Base-by-base conservation (phyloP, 1,139 yeast genomes). In the Saccharomycopsis phalli region DNA sequence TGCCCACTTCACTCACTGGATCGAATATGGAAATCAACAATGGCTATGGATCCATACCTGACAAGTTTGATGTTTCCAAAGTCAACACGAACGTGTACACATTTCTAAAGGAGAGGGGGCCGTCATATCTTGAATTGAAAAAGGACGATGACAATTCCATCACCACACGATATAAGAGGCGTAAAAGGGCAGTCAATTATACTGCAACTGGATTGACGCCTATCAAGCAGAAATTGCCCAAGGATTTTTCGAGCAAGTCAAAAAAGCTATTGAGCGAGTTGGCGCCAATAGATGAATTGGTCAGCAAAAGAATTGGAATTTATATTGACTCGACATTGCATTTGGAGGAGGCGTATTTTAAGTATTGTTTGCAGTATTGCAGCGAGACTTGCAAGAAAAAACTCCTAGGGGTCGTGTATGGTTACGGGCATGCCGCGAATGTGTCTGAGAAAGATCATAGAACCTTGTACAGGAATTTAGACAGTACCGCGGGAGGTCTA, bases 51-150 rank as follows among this genome's bases (percentile, higher is more conserved):
- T 29, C 44, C 5, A 30, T 27, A 16, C 46, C 48, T 11, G 13
- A 25, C 21, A 16, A 13, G 14, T 36, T 36, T 17, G 22, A 27
- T 8, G 16, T 27, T 8, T 14, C 18, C 13, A 27, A 20, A 10
- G 50, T 51, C 25, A 52, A 50, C 25, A 46, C 48, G 3, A 53
- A 56, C 44, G 58, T 59, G 18, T 51, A 11, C 18, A 22, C 25
- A 8, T 43, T 43, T 36, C 28, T 45, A 14, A 11, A 22, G 13
- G 40, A 40, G 3, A 30, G 48, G 5, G 48, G 47, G 4, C 37
- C 33, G n/a, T 22, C 37, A 5, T 34, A 41, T 30, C 13, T 37
- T 4, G 25, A n/a, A 22, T 16, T 31, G n/a, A 6, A 14, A 14
- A 16, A 16, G 13, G 17, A 16, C 33, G 33, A 30, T 8, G 33